Evolutionary conservation across 306 rosid species (phyloP).

Genomic region (Sesbania bispinosa): DNA sequence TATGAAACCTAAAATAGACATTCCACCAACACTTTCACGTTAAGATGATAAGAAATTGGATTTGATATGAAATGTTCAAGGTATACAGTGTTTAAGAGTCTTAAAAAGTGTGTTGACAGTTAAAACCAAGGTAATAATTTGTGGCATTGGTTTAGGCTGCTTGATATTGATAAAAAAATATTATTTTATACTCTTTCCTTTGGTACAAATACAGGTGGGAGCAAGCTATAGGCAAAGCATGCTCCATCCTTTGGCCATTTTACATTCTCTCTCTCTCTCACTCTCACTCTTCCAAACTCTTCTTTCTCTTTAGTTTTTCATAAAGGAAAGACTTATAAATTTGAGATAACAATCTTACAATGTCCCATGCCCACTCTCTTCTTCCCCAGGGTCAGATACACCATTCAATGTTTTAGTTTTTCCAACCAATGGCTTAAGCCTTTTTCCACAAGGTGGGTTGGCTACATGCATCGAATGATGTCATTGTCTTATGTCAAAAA

Average conservation of each 20-base stretch:
- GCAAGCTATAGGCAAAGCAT: no score
- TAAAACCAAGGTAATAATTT: no score
- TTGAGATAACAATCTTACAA: not conserved
- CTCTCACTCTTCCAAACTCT: not conserved
- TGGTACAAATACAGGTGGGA: no score
- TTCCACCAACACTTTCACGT: conserved; percentile 33
- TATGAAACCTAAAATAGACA: conserved; percentile 48
- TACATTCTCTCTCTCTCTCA: not conserved
- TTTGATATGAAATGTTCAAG: no score
- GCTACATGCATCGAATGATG: not conserved
- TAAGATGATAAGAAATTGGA: no score
- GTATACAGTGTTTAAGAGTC: no score
- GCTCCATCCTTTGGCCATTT: no score
- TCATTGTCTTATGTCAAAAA: not conserved
- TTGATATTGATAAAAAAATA: no score
- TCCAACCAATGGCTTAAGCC: not conserved
- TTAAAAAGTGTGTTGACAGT: no score
- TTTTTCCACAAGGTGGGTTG: not conserved
- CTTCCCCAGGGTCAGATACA: not conserved
- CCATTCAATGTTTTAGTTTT: not conserved
- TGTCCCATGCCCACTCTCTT: not conserved
- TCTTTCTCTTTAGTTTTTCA: not conserved
- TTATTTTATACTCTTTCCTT: no score
- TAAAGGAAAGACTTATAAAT: not conserved
- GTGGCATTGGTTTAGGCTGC: no score